These are phyloP conservation scores for Santalum album DNA, from an alignment of 164 flowering plant species.

Conservation along the genomic window DNA sequence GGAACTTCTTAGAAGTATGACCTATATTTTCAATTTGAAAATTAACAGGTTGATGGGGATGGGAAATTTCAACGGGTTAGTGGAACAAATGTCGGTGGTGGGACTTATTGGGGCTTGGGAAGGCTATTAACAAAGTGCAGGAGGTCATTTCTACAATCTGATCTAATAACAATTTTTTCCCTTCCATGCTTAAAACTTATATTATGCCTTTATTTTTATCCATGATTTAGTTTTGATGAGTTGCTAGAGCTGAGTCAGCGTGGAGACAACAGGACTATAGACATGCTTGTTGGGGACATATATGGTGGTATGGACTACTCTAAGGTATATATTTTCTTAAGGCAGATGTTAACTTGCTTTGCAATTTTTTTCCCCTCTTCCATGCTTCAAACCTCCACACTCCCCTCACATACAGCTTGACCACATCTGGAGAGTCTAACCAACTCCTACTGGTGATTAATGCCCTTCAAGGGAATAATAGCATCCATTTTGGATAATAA, in stretches of 20 bases:
- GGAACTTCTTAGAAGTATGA: constrained; percentile 1
- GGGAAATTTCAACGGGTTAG: constrained; percentile 90
- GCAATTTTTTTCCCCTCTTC: too few species aligned
- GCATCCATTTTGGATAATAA: too few species aligned
- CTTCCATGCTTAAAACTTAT: background rate
- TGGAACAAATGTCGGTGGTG: constrained; percentile 99
- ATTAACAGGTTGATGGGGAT: constrained; percentile 85
- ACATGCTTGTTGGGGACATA: constrained; percentile 98
- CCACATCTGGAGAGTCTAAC: too few species aligned
- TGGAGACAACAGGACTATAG: constrained; percentile 81
- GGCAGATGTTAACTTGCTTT: too few species aligned
- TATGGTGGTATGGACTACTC: constrained; percentile 92
- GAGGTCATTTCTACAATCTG: constrained; percentile 36
- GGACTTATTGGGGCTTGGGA: constrained; percentile 97
- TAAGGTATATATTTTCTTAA: constrained; percentile 50
- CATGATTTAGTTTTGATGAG: constrained; percentile 75
- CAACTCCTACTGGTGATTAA: too few species aligned
- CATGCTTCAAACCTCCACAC: too few species aligned
- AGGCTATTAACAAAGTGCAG: constrained; percentile 86
- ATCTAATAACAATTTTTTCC: background rate
- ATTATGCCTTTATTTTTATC: constrained; percentile 1
- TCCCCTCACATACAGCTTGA: too few species aligned
- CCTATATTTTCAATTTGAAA: constrained; percentile 6
- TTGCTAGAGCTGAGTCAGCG: constrained; percentile 86
- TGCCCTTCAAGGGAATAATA: too few species aligned